phyloP scores from a whole-genome alignment of 306 rosid species.

The Acmispon strigosus region DNA sequence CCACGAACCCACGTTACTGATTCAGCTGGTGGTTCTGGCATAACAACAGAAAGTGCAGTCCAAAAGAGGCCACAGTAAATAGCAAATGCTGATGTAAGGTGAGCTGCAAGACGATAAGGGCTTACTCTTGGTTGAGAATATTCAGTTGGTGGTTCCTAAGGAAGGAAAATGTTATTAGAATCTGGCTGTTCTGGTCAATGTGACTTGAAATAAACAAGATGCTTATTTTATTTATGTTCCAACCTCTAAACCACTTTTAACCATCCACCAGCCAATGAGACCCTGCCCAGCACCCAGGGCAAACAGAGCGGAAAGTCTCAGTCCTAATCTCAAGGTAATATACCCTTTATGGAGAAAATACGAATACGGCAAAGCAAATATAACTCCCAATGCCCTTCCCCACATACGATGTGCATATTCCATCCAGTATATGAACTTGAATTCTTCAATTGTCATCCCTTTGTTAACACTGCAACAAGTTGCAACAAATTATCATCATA shows the following conservation, averaged over 20 bases:
- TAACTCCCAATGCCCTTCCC: conserved; percentile 81
- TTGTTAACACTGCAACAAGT: conserved; percentile 37
- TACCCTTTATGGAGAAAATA: conserved; percentile 84
- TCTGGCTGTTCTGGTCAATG: neutral
- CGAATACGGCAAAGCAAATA: conserved; percentile 89
- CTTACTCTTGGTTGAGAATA: conserved; percentile 91
- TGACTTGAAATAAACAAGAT: conserved; percentile 20
- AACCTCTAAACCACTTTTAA: conserved; percentile 76
- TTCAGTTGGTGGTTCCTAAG: conserved; percentile 80
- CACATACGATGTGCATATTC: conserved; percentile 95
- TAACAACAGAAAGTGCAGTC: conserved; percentile 84
- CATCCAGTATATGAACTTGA: conserved; percentile 59
- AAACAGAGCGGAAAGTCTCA: conserved; percentile 63
- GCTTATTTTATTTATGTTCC: conserved; percentile 5
- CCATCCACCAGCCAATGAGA: conserved; percentile 97
- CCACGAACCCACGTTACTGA: conserved; percentile 76
- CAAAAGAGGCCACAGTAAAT: conserved; percentile 85
- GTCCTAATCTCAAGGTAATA: conserved; percentile 70
- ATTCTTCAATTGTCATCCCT: conserved; percentile 47
- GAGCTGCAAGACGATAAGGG: conserved; percentile 96
- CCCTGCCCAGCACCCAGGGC: conserved; percentile 92
- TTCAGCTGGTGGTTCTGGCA: conserved; percentile 92
- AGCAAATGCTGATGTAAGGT: conserved; percentile 92
- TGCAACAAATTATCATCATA: conserved; percentile 4
- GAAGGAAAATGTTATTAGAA: conserved; percentile 19